Evolutionary conservation across 371 early-diverging fungal genomes (phyloP).

Genomic region (Mucor irregularis): DNA sequence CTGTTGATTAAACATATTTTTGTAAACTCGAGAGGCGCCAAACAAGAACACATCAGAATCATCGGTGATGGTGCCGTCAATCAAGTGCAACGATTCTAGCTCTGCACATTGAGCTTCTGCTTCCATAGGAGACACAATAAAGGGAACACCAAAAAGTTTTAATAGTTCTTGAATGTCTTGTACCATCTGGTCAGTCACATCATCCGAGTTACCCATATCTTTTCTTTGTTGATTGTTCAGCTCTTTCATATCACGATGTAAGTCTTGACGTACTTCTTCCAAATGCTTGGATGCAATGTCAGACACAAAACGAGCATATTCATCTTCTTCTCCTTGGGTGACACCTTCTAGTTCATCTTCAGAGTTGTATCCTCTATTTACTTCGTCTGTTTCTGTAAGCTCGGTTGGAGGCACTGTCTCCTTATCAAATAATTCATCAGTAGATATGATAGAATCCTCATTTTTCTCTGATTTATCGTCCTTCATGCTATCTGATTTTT

Average conservation of each 20-base stretch:
- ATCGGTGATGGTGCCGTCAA: slow-evolving; percentile 98
- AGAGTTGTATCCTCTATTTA: slow-evolving; percentile 40
- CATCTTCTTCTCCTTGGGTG: slow-evolving; percentile 51
- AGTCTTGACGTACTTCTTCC: slow-evolving; percentile 43
- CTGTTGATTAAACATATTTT: slow-evolving; percentile 93
- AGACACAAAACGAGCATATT: slow-evolving; percentile 57
- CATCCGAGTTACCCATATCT: slow-evolving; percentile 67
- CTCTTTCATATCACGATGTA: slow-evolving; percentile 60
- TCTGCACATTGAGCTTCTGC: slow-evolving; percentile 98
- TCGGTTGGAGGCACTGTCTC: no score
- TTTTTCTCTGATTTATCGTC: no score
- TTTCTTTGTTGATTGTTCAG: slow-evolving; percentile 57
- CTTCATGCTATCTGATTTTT: no score
- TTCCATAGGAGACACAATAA: slow-evolving; percentile 94
- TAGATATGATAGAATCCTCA: no score
- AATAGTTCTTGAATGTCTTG: slow-evolving; percentile 76
- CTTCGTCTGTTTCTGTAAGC: not conserved
- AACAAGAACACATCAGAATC: slow-evolving; percentile 99
- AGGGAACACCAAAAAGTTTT: slow-evolving; percentile 95
- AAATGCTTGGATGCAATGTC: slow-evolving; percentile 48
- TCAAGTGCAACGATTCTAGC: slow-evolving; percentile 65
- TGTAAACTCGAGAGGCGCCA: slow-evolving; percentile 89
- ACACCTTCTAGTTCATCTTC: slow-evolving; percentile 37
- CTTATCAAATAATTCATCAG: no score
- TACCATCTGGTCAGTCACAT: slow-evolving; percentile 71